Percentiles rank a stretch among this genome's conserved stretches.
Evolutionary conservation across 1,284 basidiomycete genomes (phyloP).

Genomic region (Takashimella koratensis): DNA sequence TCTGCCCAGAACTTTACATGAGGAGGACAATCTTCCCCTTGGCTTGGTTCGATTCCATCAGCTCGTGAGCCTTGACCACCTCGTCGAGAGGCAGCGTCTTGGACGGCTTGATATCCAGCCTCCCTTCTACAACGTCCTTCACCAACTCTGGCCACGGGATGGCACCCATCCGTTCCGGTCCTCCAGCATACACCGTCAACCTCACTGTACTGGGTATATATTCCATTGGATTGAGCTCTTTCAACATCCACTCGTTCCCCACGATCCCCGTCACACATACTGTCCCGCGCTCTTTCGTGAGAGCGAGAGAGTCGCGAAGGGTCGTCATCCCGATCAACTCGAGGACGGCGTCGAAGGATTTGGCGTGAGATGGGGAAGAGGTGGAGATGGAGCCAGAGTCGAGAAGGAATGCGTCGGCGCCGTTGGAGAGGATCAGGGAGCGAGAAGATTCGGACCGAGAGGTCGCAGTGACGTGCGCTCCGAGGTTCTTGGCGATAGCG

Average conservation of each 20-base stretch:
- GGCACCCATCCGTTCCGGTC: background rate
- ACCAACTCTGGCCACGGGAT: slow-evolving; percentile 7
- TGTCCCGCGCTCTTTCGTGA: background rate
- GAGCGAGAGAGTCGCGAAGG: slow-evolving; percentile 2
- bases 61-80: slow-evolving; percentile 5
- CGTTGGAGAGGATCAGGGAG: slow-evolving; percentile 2
- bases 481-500: slow-evolving; percentile 4
- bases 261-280: slow-evolving; percentile 10
- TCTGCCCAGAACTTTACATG: too few relatives aligned
- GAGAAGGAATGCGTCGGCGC: slow-evolving; percentile 2
- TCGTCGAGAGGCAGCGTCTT: slow-evolving; percentile 3
- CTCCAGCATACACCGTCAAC: slow-evolving; percentile 5
- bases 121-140: slow-evolving; percentile 5
- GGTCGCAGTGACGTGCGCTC: slow-evolving; percentile 8
- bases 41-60: slow-evolving; percentile 8
- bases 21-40: slow-evolving; percentile 12
- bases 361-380: background rate
- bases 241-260: slow-evolving; percentile 4
- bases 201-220: slow-evolving; percentile 5
- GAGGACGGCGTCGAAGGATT: slow-evolving; percentile 6
- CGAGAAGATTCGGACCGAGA: slow-evolving; percentile 1
- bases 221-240: slow-evolving; percentile 4
- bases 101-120: slow-evolving; percentile 6
- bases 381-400: slow-evolving; percentile 2
- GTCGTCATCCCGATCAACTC: slow-evolving; percentile 8